A percentile compares a stretch with the other conserved stretches of the same genome.
Conservation (phyloP, 805 yeast species). For the Scheffersomyces stipitis region DNA sequence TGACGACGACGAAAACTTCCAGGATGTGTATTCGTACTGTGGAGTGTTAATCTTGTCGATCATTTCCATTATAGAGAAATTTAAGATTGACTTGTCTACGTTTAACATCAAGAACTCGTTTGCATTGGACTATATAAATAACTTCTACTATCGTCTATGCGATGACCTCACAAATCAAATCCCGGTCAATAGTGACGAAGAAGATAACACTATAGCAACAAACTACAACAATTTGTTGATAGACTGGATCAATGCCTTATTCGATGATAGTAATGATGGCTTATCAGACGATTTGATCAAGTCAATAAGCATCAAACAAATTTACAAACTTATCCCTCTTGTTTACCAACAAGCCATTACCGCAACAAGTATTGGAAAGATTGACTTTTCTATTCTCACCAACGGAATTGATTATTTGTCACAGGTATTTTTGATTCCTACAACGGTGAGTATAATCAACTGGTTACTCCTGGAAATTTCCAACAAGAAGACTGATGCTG, state of each 20-base stretch:
- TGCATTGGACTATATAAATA: constrained; percentile 32
- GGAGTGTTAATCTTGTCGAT: constrained; percentile 54
- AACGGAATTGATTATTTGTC: constrained; percentile 86
- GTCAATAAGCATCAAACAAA: constrained; percentile 63
- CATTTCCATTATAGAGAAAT: constrained; percentile 23
- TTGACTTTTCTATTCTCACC: constrained; percentile 58
- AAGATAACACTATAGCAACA: constrained; percentile 27
- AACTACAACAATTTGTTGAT: constrained; percentile 37
- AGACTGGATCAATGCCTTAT: constrained; percentile 79
- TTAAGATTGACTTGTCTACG: constrained; percentile 25
- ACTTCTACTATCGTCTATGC: constrained; percentile 29
- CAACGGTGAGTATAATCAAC: constrained; percentile 42
- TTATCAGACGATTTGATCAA: constrained; percentile 80
- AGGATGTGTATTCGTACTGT: constrained; percentile 67
- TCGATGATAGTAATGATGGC: constrained; percentile 66
- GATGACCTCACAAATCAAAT: constrained; percentile 26
- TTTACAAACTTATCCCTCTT: constrained; percentile 66
- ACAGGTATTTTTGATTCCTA: constrained; percentile 68
- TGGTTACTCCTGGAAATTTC: constrained; percentile 24
- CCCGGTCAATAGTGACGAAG: constrained; percentile 17
- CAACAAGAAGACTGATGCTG: constrained; percentile 6
- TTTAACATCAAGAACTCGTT: constrained; percentile 28
- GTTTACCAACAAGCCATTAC: constrained; percentile 70
- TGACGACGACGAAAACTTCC: constrained; percentile 59
- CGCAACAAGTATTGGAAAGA: constrained; percentile 54